Evolutionary conservation across 1,284 basidiomycete genomes (phyloP), one percentile per base, ranked within the genome.

Genomic region (Apiotrichum sp.): DNA sequence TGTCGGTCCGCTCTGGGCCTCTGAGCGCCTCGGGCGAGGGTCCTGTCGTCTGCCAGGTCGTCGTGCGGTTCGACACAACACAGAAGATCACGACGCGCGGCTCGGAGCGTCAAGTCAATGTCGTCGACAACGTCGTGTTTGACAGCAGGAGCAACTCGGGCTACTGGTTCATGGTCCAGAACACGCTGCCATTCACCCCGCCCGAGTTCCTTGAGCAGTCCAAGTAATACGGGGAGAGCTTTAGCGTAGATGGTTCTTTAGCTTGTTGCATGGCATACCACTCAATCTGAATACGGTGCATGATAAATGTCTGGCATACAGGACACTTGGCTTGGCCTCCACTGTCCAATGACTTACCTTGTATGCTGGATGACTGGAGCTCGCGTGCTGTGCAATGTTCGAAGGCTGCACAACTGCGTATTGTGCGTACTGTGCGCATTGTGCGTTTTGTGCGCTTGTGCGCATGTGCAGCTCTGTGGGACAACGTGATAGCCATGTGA

Each of bases 211-310:
- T 48, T 22, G 22, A 22, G 22, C 22, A 22, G 22, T 22, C 22
- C 22, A 22, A 22, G 22, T 22, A 22, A 22, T 22, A 22, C 22
- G 22, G 22, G 36, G 13, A 38, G 8, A 7, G 36, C 13, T 38
- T 38, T 38, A 38, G 36, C 36, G 13, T 38, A 38, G 36, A 8
- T 38, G 36, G 13, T 38, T 13, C 36, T 7, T 7, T 38, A 38
- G 36, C 7, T 47, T 22, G 29, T 45, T 47, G 46, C 46, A 47
- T 47, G 46, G 46, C 46, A 47, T 47, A 47, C 46, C 46, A 34
- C 46, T 47, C 46, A 47, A 22, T 22, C 22, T 22, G 22, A 22
- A 22, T 22, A 22, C 22, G 22, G 22, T 22, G 22, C 22, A 22
- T 22, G 22, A 22, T 22, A 22, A 22, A 22, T 22, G 22, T 22